Percentiles rank a stretch among this genome's conserved stretches.
phyloP scores from a whole-genome alignment of 345 rosid genomes.

The Diplotaxis tenuifolia region DNA sequence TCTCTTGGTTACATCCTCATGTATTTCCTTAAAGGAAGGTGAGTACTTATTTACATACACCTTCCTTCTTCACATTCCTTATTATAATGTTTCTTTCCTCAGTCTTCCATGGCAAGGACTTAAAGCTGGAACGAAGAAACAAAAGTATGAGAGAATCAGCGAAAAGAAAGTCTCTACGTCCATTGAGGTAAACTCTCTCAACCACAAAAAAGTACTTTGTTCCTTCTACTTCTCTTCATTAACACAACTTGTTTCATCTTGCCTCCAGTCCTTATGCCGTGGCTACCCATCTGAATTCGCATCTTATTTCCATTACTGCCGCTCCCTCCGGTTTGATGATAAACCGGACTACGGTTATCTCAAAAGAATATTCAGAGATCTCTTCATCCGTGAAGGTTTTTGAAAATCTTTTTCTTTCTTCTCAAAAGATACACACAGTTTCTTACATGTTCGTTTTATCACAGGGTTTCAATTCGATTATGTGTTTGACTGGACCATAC shows the following conservation, averaged over 20 bases:
- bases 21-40: conserved; percentile 98
- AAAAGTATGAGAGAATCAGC: conserved; percentile 92
- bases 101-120: conserved; percentile 99
- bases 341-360: conserved; percentile 94
- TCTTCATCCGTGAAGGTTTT: conserved; percentile 90
- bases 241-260: conserved; percentile 18
- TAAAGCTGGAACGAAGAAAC: conserved; percentile 97
- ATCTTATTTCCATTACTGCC: conserved; percentile 93
- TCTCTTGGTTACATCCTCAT: conserved; percentile 97
- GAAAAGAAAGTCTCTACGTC: conserved; percentile 98
- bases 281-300: conserved; percentile 99
- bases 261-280: conserved; percentile 72
- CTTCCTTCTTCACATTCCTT: conserved; percentile 3
- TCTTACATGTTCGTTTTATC: conserved; percentile 4
- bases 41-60: conserved; percentile 21
- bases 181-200: conserved; percentile 44
- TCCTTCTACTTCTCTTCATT: neutral
- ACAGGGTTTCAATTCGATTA: conserved; percentile 96
- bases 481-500: conserved; percentile 96
- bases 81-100: neutral
- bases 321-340: conserved; percentile 87
- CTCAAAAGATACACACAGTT: neutral
- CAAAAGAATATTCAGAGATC: conserved; percentile 91
- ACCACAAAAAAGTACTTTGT: neutral
- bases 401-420: neutral